Evolutionary conservation across 345 rosid species (phyloP), one percentile per base, ranked within the genome.

Genomic region (Gossypium bickii): DNA sequence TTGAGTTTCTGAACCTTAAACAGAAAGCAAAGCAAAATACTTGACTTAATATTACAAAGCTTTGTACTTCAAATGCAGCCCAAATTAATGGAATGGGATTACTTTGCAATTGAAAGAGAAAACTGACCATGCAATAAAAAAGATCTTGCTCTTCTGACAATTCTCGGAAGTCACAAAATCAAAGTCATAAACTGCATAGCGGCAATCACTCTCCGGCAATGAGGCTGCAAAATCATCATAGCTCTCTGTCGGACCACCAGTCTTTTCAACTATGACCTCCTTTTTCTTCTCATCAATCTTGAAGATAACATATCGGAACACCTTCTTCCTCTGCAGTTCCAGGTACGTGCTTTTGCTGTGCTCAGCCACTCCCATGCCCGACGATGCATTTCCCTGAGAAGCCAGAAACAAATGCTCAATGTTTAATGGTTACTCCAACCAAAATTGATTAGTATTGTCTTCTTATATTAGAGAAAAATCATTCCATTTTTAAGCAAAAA

Each of bases 361-460:
- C 12, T 89, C 94, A 58, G 88, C 89, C 67, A 92, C 90, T 1
- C 97, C 97, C 92, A 94, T 85, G 56, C 94, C 97, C 1, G 97
- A 89, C 7, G 88, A 78, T 52, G 94, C 92, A 59, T 59, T 59
- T 59, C 38, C 64, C 64, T 59, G 29, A 80, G 6, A 78, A 52
- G 67, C 16, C 2, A 22, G 17, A 67, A 74, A 52, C 44, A 74
- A 63, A 53, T 52, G 52, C 61, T 51, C 38, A 27, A 51, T 3
- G 17, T n/a, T 27, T 45, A 73, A 64, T 20, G 27, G 13, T 47
- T 62, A 17, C 13, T 49, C 53, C 18, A 43, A 55, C 45, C 25
- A 15, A 52, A 55, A 15, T 34, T 24, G 25, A 25, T n/a, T 4
- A 58, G 24, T 9, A 16, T 6, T 38, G 18, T n/a, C 47, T 17